Evolutionary conservation across 2,329 filamentous ascomycete genomes (phyloP).

Genomic region (Exophiala bonariae): DNA sequence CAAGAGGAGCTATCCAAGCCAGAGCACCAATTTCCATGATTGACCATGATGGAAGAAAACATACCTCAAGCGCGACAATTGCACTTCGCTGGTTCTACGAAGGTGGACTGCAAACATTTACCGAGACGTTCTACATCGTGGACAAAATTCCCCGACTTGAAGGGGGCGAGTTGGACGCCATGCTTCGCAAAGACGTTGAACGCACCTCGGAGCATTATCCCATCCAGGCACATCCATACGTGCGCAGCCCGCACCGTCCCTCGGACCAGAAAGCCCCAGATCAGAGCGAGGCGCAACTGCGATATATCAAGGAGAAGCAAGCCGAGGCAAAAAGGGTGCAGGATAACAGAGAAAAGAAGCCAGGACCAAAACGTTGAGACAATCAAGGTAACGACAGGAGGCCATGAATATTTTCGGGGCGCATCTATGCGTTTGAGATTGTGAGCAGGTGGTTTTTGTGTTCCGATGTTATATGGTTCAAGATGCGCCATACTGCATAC

Average conservation of each 20-base stretch:
- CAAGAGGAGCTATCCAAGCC: conserved; percentile 7
- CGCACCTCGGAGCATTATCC: conserved; percentile 1
- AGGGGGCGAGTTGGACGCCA: conserved; percentile 16
- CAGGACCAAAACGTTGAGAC: no score
- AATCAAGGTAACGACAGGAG: no score
- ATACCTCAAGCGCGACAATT: conserved; percentile 16
- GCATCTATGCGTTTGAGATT: no score
- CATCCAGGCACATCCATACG: no score
- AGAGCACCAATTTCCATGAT: conserved; percentile 9
- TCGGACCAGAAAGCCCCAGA: no score
- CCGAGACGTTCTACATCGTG: conserved; percentile 23
- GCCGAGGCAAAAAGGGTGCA: conserved; percentile 14
- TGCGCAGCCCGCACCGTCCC: no score
- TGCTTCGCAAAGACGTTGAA: conserved; percentile 14
- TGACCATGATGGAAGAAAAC: conserved; percentile 12
- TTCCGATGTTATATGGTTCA: no score
- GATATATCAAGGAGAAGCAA: conserved; percentile 8
- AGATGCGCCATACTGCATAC: no score
- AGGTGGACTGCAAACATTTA: conserved; percentile 19
- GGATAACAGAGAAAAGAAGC: background rate
- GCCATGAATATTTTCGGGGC: no score
- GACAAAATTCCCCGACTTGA: conserved; percentile 9
- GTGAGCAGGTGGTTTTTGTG: no score
- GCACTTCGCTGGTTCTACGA: conserved; percentile 24
- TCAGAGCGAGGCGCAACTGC: no score